Percentiles rank a stretch among this genome's conserved stretches.
Conservation (phyloP, 768 basidiomycete species). For the Lentinula guzmanii region DNA sequence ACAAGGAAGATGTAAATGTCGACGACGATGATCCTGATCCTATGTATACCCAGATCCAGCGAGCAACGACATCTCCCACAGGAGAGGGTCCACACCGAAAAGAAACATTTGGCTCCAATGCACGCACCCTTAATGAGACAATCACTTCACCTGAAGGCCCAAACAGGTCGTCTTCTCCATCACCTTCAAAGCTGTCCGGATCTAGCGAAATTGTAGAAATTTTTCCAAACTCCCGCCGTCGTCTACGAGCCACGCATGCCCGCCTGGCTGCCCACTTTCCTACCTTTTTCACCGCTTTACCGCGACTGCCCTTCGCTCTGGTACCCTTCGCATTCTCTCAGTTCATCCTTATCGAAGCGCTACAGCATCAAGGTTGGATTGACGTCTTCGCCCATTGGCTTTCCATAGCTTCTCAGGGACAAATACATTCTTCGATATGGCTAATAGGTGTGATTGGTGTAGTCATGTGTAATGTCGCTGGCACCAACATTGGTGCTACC, state of each 20-base stretch:
- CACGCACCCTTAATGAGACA: not conserved
- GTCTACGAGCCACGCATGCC: conserved; percentile 6
- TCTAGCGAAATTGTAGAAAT: not conserved
- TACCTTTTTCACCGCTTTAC: conserved; percentile 58
- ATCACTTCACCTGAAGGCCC: not conserved
- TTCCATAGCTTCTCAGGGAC: conserved; percentile 24
- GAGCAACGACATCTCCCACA: conserved; percentile 8
- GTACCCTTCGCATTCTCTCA: conserved; percentile 92
- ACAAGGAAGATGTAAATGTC: conserved; percentile 8
- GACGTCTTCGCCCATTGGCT: conserved; percentile 69
- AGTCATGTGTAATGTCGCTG: conserved; percentile 63
- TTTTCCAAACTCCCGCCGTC: not conserved
- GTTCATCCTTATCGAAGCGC: conserved; percentile 87
- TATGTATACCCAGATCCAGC: conserved; percentile 9
- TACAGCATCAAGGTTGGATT: conserved; percentile 85
- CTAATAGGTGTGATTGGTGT: conserved; percentile 58
- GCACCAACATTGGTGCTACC: conserved; percentile 82
- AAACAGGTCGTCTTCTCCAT: not conserved
- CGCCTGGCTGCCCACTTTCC: conserved; percentile 47
- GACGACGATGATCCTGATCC: conserved; percentile 7
- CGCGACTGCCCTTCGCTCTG: conserved; percentile 72
- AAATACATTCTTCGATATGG: conserved; percentile 37
- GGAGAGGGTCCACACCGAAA: not conserved
- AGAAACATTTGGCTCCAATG: conserved; percentile 4
- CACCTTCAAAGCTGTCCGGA: not conserved